Conservation (phyloP, 495 filamentous ascomycete genomes). For the Annulohypoxylon stygium region DNA sequence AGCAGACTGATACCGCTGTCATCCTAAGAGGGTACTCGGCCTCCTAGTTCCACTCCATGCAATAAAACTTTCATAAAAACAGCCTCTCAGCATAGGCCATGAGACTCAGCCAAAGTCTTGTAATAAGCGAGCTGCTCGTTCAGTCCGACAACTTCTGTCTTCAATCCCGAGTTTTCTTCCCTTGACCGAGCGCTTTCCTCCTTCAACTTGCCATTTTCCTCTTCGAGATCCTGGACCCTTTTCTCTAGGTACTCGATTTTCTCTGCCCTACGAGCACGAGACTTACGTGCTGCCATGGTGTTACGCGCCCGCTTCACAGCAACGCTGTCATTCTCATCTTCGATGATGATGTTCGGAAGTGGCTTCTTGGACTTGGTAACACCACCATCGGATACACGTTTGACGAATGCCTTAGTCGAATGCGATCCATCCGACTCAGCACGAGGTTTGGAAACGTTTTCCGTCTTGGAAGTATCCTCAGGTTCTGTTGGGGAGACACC, state of each 20-base stretch:
- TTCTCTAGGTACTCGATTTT: constrained; percentile 74
- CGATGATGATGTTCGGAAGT: constrained; percentile 80
- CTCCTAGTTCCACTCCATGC: constrained; percentile 42
- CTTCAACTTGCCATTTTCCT: constrained; percentile 48
- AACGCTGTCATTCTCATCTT: constrained; percentile 76
- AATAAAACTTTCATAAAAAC: constrained; percentile 22
- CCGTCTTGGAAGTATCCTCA: constrained; percentile 56
- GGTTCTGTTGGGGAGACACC: constrained; percentile 59
- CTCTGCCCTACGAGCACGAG: constrained; percentile 83
- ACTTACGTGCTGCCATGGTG: constrained; percentile 95
- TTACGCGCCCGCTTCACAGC: constrained; percentile 95
- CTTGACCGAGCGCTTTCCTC: too few species aligned
- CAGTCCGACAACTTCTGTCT: too few species aligned
- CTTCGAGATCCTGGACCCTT: constrained; percentile 61
- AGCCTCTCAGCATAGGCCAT: constrained; percentile 31
- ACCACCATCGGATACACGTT: constrained; percentile 79
- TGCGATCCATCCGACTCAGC: constrained; percentile 62
- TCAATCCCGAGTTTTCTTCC: too few species aligned
- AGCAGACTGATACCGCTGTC: constrained; percentile 55
- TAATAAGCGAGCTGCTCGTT: constrained; percentile 63
- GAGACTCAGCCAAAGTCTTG: constrained; percentile 64
- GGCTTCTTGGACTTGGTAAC: constrained; percentile 81
- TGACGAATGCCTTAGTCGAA: constrained; percentile 56
- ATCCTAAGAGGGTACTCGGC: constrained; percentile 35
- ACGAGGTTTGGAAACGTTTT: constrained; percentile 53